phyloP scores from a whole-genome alignment of 345 rosid species.

The Excoecaria agallocha region DNA sequence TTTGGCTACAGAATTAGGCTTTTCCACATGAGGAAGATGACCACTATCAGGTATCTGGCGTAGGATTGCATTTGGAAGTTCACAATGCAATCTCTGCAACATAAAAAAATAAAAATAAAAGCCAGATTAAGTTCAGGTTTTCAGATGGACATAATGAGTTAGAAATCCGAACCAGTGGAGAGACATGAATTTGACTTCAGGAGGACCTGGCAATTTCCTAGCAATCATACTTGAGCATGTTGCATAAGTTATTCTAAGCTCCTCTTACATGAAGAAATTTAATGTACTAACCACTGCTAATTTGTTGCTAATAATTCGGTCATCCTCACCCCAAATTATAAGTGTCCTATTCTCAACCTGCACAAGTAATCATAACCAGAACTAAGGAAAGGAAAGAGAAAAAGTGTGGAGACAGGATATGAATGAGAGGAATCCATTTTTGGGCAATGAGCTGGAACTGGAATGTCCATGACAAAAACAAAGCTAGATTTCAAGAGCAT shows the following conservation, averaged over 20 bases:
- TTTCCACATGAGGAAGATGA: slow-evolving; percentile 89
- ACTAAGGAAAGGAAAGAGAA: background rate
- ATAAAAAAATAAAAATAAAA: no score
- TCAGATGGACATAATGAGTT: background rate
- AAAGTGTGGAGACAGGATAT: no score
- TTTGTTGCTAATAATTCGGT: slow-evolving; percentile 69
- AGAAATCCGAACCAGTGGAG: background rate
- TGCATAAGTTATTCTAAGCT: background rate
- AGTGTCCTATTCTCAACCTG: slow-evolving; percentile 78
- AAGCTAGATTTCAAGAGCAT: no score
- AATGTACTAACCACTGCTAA: slow-evolving; percentile 60
- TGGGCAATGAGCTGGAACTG: no score
- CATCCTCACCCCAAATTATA: slow-evolving; percentile 91
- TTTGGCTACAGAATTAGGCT: slow-evolving; percentile 51
- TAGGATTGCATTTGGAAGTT: slow-evolving; percentile 58
- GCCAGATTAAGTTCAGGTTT: background rate
- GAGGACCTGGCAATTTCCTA: background rate
- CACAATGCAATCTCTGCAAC: no score
- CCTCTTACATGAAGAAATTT: background rate
- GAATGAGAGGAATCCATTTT: no score
- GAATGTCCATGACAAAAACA: no score
- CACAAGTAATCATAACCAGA: slow-evolving; percentile 10
- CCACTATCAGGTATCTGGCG: slow-evolving; percentile 78
- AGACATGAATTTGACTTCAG: background rate
- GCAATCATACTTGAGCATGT: background rate